Base-by-base conservation (phyloP, 192 early-diverging fungal species). In the Entomortierella parvispora region DNA sequence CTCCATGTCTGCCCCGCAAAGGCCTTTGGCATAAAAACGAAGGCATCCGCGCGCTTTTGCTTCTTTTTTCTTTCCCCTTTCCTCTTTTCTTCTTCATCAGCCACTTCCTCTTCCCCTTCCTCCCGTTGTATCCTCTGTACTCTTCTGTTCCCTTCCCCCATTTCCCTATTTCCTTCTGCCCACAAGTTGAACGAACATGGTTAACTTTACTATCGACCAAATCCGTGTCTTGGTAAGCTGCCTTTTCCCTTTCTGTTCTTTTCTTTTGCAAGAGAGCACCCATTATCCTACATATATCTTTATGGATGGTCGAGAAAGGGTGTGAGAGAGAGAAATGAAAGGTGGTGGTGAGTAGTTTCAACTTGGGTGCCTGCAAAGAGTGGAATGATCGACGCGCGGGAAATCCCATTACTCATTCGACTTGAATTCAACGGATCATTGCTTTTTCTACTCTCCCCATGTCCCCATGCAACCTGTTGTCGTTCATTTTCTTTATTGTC, bases 201-300 rank as follows among this genome's bases (percentile, higher is more conserved):
- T 77, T 77, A 77, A 77, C 74, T 77, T 77, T 50, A 77, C 74
- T 49, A 68, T 77, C 66, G 74, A 77, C 65, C 74, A 77, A 68
- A 77, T 77, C 60, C 74, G 74, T 46, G 74, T 65, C 65, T 77
- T 77, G 74, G 74, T 77, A 77, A 77, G 74, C 37, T 60, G 5
- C 37, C 43, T 0, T 32, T 20, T 8, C 10, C 8, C 20, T 54
- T 53, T 0, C 29, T 33, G n/a, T 45, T 37, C 17, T 47, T 37
- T 18, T 57, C 42, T 47, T 31, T 55, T 44, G n/a, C n/a, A n/a
- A n/a, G n/a, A 26, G 14, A 22, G 33, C 32, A 15, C 20, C 26
- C n/a, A 34, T 29, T 49, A 58, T 40, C 12, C 31, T 54, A 1
- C 5, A 20, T 9, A 18, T 37, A n/a, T 14, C 37, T 15, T 32